Conservation (phyloP, 306 rosid genomes). For the Morella rubra region DNA sequence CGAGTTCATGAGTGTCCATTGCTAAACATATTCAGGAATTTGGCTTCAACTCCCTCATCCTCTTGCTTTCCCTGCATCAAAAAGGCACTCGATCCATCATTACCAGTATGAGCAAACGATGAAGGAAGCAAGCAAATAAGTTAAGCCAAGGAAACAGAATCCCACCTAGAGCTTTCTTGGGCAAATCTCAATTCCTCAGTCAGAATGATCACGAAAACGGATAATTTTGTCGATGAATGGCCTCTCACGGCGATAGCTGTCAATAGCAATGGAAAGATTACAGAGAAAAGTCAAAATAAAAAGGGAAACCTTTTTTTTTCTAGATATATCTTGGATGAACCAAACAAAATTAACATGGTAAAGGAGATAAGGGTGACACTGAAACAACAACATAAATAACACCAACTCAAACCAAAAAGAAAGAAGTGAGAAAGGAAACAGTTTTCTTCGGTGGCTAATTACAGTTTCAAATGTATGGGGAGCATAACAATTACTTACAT, state of each 20-base stretch:
- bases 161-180: conserved; percentile 26
- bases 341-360: not conserved
- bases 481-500: conserved; percentile 48
- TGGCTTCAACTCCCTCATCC: not conserved
- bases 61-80: not conserved
- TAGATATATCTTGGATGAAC: not conserved
- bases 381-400: not conserved
- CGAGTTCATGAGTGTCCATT: not conserved
- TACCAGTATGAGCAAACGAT: not conserved
- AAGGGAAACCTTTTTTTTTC: too few relatives aligned
- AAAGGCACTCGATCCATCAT: not conserved
- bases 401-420: not conserved
- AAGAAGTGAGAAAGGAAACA: conserved; percentile 10
- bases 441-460: not conserved
- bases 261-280: not conserved
- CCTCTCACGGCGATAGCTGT: conserved; percentile 68
- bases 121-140: conserved; percentile 11
- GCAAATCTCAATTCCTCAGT: conserved; percentile 40
- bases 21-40: not conserved
- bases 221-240: conserved; percentile 64
- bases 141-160: conserved; percentile 19
- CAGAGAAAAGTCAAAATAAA: not conserved
- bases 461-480: not conserved
- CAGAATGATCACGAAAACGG: conserved; percentile 66
- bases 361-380: not conserved